Evolutionary conservation across 163 green algal genomes (phyloP).

Genomic region (Coccomyxa subellipsoidea): DNA sequence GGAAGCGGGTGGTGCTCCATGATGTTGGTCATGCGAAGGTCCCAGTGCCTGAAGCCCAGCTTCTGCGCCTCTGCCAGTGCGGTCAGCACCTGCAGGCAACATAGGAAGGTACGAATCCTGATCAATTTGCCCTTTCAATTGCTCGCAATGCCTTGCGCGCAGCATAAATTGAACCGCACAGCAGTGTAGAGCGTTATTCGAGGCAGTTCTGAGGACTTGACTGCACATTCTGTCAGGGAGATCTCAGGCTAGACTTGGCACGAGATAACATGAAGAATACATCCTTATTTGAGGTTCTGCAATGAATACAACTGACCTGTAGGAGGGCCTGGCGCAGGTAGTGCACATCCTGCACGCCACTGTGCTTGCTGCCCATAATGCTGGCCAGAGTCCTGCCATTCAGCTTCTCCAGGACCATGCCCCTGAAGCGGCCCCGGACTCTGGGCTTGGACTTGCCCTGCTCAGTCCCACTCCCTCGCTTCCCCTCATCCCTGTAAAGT

Average conservation of each 20-base stretch:
- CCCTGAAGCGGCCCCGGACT: not conserved
- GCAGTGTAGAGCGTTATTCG: too few relatives aligned
- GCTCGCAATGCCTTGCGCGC: too few relatives aligned
- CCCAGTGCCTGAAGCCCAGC: conserved; percentile 3
- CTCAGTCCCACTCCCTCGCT: not conserved
- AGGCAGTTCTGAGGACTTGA: too few relatives aligned
- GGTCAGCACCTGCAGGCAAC: conserved; percentile 3
- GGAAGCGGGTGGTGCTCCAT: conserved; percentile 6
- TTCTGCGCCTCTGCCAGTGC: conserved; percentile 3
- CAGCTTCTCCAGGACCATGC: not conserved
- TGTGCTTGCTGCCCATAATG: not conserved
- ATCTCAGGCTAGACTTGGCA: too few relatives aligned
- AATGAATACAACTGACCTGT: not conserved
- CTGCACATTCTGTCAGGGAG: too few relatives aligned
- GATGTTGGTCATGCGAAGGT: conserved; percentile 2
- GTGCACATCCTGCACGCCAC: not conserved
- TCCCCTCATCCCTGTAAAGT: not conserved
- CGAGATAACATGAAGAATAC: too few relatives aligned
- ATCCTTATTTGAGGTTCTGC: too few relatives aligned
- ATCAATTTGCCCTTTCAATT: not conserved
- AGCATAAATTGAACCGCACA: too few relatives aligned
- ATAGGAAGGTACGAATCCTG: not conserved
- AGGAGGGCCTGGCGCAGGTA: not conserved
- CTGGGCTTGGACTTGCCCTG: not conserved
- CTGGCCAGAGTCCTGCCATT: not conserved